Base-by-base conservation (phyloP, 176 grass and related monocot genomes). In the Oryza rufipogon region DNA sequence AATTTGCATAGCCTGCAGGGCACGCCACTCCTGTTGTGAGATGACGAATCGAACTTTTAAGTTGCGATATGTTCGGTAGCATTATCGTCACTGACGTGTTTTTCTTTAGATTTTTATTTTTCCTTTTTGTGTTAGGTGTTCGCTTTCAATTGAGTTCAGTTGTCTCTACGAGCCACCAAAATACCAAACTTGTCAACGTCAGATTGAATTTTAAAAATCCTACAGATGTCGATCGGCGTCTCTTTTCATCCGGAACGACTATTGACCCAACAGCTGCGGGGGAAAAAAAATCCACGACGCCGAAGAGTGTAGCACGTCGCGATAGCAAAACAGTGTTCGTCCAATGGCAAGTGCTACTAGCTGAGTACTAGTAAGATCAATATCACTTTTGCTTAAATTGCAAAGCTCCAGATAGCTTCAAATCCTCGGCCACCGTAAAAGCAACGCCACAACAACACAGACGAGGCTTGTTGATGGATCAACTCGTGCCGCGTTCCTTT, bases 181-280 rank as follows among this genome's bases (percentile, higher is more conserved):
- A 22, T 66, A 85, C 23, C 74, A 79, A 68, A 68, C 23, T 1
- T 15, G 69, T 84, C 80, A 32, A 45, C 58, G 9, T 83, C 58
- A 33, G 65, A 15, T 15, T 5, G n/a, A 19, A 17, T 52, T 52
- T 54, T 5, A 17, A 44, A 46, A 77, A 25, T 3, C 6, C 46
- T 30, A 11, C 36, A 23, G 19, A 23, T 11, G 30, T 77, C 26
- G 26, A 26, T 26, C 44, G 20, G 13, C 44, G 0, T n/a, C 22
- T 48, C 6, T 6, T 36, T 36, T 48, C 16, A 54, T 7, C 23
- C 9, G 58, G 36, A 7, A 14, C 47, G 19, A 58, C 38, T 32
- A 22, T 19, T 49, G 22, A 64, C 77, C 6, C 41, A 79, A 20
- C 77, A 47, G 41, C 61, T 6, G 22, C 0, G 14, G 8, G 25